Base-by-base conservation (phyloP, 2,329 filamentous ascomycete species). In the Graphiopsis chlorocephala region DNA sequence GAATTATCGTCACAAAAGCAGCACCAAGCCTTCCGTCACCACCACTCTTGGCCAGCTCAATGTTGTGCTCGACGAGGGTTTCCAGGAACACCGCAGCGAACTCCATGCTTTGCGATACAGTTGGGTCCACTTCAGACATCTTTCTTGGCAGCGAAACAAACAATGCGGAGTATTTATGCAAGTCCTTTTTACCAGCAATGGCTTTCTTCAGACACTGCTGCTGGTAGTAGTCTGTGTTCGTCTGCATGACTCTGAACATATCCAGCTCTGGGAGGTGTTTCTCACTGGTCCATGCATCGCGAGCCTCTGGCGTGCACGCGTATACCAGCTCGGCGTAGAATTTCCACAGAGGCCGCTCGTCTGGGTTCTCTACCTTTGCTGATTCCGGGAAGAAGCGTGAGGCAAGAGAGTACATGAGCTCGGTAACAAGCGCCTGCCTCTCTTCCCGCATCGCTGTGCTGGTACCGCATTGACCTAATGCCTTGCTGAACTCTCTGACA, bases 401-500 rank as follows among this genome's bases (percentile, higher is more conserved):
- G 10, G 59, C 28, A 29, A 72, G 57, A 10, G 61, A 56, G 35
- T 53, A 58, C 56, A 68, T 66, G 8, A 72, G 69, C 52, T 67
- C 69, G 25, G 66, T 64, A 10, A 64, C 61, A 23, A 61, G 59
- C 8, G 33, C 20, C 50, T 66, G 66, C 23, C 67, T 64, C 23
- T 38, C 45, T 25, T 67, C 61, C 6, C 57, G 31, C 28, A 28
- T 50, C 4, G 52, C 26, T n/a, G 31, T 48, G 23, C 65, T 64
- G 5, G 65, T 66, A 11, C 48, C 61, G 6, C 59, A 65, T 20
- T 47, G 59, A 17, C 64, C 65, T 25, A 72, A 17, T 11, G 48
- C 47, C 14, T 47, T 48, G 50, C 67, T 69, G 23, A 72, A 66
- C 20, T 57, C 58, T 25, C 65, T 68, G 8, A 72, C 68, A 45